Percentiles rank a stretch among this genome's conserved stretches.
Evolutionary conservation across 2,329 filamentous ascomycete genomes (phyloP).

Genomic region (Aschersonia sp.): DNA sequence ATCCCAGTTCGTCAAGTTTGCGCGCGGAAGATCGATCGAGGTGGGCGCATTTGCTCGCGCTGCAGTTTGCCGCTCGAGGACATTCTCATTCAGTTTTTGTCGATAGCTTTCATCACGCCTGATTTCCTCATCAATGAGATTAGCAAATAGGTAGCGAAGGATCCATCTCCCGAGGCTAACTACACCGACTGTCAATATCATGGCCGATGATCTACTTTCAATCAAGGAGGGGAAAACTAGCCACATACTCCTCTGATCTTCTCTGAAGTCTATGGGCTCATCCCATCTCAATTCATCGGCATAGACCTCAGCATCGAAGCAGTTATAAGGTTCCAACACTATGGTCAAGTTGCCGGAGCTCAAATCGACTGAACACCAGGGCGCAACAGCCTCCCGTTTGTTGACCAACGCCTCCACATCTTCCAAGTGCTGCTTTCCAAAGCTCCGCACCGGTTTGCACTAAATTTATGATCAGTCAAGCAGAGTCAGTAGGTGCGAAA

Average conservation of each 20-base stretch:
- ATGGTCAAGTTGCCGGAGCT: constrained; percentile 85
- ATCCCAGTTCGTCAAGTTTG: constrained; percentile 10
- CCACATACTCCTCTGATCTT: constrained; percentile 74
- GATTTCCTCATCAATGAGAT: constrained; percentile 81
- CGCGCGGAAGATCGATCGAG: constrained; percentile 34
- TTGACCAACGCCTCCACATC: constrained; percentile 82
- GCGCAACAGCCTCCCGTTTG: constrained; percentile 75
- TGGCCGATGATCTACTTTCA: not conserved
- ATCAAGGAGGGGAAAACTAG: not conserved
- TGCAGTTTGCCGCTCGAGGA: constrained; percentile 42
- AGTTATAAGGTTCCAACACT: constrained; percentile 83
- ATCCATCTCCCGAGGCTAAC: constrained; percentile 97
- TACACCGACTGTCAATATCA: constrained; percentile 20
- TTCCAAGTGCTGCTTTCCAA: constrained; percentile 85
- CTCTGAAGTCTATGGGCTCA: constrained; percentile 65
- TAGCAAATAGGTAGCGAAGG: constrained; percentile 78
- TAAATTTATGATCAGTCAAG: constrained; percentile 17
- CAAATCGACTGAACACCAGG: constrained; percentile 93
- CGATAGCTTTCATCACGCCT: constrained; percentile 63
- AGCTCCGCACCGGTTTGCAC: constrained; percentile 81
- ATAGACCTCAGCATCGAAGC: constrained; percentile 95
- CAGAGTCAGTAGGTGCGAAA: not conserved
- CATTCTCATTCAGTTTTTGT: constrained; percentile 48
- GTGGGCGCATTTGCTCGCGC: constrained; percentile 42
- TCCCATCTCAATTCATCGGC: constrained; percentile 72